phyloP scores from a whole-genome alignment of 2,329 filamentous ascomycete genomes.

The Colletotrichum agaves region DNA sequence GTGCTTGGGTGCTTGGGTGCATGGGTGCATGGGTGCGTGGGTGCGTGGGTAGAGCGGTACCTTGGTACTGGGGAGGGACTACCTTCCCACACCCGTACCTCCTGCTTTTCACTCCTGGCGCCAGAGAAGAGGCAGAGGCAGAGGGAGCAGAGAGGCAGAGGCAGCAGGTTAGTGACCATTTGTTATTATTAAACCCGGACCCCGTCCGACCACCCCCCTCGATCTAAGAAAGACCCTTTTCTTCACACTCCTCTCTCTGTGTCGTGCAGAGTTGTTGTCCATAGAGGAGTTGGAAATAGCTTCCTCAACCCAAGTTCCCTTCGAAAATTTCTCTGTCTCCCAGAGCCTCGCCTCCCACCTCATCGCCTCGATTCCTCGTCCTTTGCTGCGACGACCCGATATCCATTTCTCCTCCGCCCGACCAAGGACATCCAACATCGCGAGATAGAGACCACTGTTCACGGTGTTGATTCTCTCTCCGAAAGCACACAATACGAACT shows the following conservation, averaged over 20 bases:
- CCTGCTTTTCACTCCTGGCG: background rate
- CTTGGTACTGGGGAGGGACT: constrained; percentile 9
- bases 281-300: constrained; percentile 37
- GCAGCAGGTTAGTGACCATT: constrained; percentile 34
- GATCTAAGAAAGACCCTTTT: constrained; percentile 35
- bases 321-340: background rate
- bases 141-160: too few species aligned
- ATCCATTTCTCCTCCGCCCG: background rate
- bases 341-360: constrained; percentile 7
- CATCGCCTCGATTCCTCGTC: constrained; percentile 11
- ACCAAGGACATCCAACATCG: background rate
- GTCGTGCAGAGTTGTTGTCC: constrained; percentile 29
- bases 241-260: constrained; percentile 39
- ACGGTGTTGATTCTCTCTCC: constrained; percentile 17
- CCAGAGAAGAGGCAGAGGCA: background rate
- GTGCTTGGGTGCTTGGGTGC: constrained; percentile 8
- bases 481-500: background rate
- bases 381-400: constrained; percentile 19
- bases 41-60: constrained; percentile 27
- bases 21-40: constrained; percentile 15
- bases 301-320: constrained; percentile 31
- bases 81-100: background rate
- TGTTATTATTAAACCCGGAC: constrained; percentile 42
- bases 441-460: constrained; percentile 26
- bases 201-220: constrained; percentile 41